Conservation (phyloP, 2,329 filamentous ascomycete genomes). For the Penicillium vulpinum region DNA sequence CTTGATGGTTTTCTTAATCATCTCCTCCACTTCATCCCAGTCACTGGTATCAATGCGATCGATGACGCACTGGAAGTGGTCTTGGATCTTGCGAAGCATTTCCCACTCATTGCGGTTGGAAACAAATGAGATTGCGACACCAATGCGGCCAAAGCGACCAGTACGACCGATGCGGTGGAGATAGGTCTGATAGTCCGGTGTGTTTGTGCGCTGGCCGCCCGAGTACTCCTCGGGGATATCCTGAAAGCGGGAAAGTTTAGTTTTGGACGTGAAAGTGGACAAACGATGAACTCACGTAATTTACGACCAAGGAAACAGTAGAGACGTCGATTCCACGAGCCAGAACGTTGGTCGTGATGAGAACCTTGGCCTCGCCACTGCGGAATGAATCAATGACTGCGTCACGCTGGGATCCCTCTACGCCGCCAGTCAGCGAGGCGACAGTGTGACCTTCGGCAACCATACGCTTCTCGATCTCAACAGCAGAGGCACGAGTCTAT, state of each 20-base stretch:
- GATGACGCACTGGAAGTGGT: conserved; percentile 77
- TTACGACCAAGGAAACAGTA: conserved; percentile 95
- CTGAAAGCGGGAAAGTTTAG: conserved; percentile 22
- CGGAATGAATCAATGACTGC: conserved; percentile 83
- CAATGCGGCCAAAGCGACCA: conserved; percentile 92
- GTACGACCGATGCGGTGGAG: conserved; percentile 97
- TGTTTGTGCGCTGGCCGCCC: conserved; percentile 59
- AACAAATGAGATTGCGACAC: conserved; percentile 93
- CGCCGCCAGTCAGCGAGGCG: conserved; percentile 81
- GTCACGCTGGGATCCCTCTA: conserved; percentile 82
- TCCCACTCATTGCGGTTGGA: conserved; percentile 80
- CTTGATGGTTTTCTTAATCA: conserved; percentile 79
- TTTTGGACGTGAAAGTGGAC: neutral
- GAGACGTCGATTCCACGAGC: conserved; percentile 92
- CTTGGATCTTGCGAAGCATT: conserved; percentile 75
- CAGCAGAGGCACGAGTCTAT: conserved; percentile 81
- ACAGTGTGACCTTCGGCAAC: conserved; percentile 86
- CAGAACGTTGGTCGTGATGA: conserved; percentile 96
- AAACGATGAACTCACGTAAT: conserved; percentile 64
- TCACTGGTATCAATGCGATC: conserved; percentile 79
- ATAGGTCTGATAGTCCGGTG: conserved; percentile 89
- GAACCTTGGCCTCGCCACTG: conserved; percentile 82
- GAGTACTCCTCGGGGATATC: conserved; percentile 69
- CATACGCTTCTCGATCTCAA: conserved; percentile 84
- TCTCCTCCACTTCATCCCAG: conserved; percentile 85